Conservation (phyloP, 2,329 filamentous ascomycete genomes). For the Paraconiothyrium brasiliense region DNA sequence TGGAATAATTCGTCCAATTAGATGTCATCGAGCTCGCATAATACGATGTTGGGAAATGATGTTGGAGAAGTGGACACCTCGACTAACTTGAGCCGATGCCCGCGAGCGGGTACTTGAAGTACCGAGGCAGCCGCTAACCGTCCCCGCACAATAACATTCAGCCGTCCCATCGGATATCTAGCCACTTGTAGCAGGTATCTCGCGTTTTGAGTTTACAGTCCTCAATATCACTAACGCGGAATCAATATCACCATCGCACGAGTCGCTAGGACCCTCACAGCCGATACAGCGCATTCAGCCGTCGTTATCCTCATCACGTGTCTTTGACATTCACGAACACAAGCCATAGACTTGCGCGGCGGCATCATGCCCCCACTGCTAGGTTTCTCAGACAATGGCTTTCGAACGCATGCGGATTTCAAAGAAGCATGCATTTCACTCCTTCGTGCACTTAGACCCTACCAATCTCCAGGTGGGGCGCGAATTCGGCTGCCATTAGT, state of each 20-base stretch:
- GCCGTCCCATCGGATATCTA: background rate
- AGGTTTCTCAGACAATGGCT: slow-evolving; percentile 43
- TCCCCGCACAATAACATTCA: slow-evolving; percentile 10
- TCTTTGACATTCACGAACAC: background rate
- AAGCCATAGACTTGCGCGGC: too few relatives aligned
- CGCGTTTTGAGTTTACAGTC: background rate
- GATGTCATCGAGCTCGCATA: slow-evolving; percentile 37
- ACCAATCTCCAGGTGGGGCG: slow-evolving; percentile 43
- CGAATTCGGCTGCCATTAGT: slow-evolving; percentile 41
- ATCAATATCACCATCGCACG: background rate
- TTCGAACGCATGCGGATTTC: slow-evolving; percentile 36
- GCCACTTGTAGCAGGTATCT: background rate
- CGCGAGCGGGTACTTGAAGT: slow-evolving; percentile 12
- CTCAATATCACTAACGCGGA: background rate
- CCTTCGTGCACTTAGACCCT: slow-evolving; percentile 37
- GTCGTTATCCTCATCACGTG: background rate
- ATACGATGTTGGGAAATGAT: slow-evolving; percentile 3
- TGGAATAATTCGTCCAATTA: slow-evolving; percentile 46
- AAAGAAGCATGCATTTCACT: slow-evolving; percentile 34
- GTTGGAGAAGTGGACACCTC: slow-evolving; percentile 28
- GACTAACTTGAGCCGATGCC: slow-evolving; percentile 36
- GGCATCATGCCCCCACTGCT: slow-evolving; percentile 36
- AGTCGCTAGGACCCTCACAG: background rate
- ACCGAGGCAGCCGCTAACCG: slow-evolving; percentile 8
- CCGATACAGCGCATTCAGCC: background rate